These are phyloP conservation scores for Wickerhamiella infanticola DNA, from an alignment of 1,139 yeast genomes.

Conservation along the genomic window DNA sequence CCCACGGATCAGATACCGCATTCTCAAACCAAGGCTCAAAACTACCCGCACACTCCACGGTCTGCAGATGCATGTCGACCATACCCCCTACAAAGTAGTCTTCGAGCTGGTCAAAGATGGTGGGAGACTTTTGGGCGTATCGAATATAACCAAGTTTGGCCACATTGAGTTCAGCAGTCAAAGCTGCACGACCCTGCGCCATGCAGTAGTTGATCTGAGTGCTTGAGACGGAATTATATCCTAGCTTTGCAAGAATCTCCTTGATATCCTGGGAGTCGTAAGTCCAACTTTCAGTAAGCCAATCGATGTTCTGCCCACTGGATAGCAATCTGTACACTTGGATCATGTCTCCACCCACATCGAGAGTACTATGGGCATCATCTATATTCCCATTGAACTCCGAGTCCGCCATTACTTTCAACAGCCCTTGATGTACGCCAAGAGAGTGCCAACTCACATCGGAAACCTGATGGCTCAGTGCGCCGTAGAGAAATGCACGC, in stretches of 20 bases:
- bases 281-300: slow-evolving; percentile 30
- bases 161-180: slow-evolving; percentile 28
- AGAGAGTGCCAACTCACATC: slow-evolving; percentile 53
- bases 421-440: slow-evolving; percentile 35
- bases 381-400: slow-evolving; percentile 36
- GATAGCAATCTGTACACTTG: slow-evolving; percentile 26
- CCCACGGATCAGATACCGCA: slow-evolving; percentile 26
- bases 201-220: slow-evolving; percentile 30
- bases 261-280: slow-evolving; percentile 29
- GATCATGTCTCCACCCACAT: slow-evolving; percentile 45
- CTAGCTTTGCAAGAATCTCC: slow-evolving; percentile 23
- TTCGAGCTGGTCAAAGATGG: slow-evolving; percentile 29
- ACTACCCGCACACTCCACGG: slow-evolving; percentile 25
- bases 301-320: slow-evolving; percentile 17
- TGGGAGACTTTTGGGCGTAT: slow-evolving; percentile 29
- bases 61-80: slow-evolving; percentile 30
- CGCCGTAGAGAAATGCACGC: slow-evolving; percentile 38
- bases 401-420: slow-evolving; percentile 30
- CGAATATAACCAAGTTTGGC: slow-evolving; percentile 21
- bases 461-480: slow-evolving; percentile 41
- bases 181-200: slow-evolving; percentile 35
- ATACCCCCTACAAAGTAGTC: slow-evolving; percentile 38
- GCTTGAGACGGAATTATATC: slow-evolving; percentile 20
- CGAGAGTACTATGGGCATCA: slow-evolving; percentile 37
- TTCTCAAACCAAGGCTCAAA: slow-evolving; percentile 30